These are phyloP conservation scores for Pseudocercospora fijiensis DNA, from an alignment of 2,329 filamentous ascomycete species.

Conservation along the genomic window DNA sequence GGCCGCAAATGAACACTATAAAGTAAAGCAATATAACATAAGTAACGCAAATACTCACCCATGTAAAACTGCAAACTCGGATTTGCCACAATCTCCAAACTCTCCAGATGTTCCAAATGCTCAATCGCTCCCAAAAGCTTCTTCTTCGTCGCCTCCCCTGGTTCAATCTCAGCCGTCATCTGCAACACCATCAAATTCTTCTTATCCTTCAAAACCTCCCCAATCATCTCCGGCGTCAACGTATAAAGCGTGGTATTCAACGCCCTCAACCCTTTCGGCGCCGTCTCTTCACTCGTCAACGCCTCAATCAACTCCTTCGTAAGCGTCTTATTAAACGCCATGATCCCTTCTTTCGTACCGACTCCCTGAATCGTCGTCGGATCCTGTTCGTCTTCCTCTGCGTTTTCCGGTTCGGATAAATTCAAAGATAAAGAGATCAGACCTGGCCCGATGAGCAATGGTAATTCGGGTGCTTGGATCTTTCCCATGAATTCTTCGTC, in stretches of 20 bases:
- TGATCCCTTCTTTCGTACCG: conserved; percentile 37
- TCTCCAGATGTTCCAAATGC: conserved; percentile 38
- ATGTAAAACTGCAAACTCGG: conserved; percentile 42
- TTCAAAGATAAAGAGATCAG: conserved; percentile 44
- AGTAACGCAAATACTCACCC: conserved; percentile 32
- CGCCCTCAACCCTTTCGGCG: conserved; percentile 38
- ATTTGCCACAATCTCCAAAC: conserved; percentile 43
- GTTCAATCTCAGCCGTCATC: conserved; percentile 41
- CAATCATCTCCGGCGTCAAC: conserved; percentile 39
- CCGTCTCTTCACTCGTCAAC: conserved; percentile 37
- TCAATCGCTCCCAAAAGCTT: conserved; percentile 37
- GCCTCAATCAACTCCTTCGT: conserved; percentile 34
- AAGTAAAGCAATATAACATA: not conserved
- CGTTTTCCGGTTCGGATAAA: conserved; percentile 38
- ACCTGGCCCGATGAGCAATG: conserved; percentile 39
- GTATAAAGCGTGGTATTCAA: conserved; percentile 47
- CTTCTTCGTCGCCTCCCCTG: conserved; percentile 39
- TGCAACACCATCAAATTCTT: conserved; percentile 43
- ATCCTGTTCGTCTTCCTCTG: conserved; percentile 37
- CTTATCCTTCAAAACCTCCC: conserved; percentile 39
- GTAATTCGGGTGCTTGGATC: conserved; percentile 42
- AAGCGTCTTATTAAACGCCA: conserved; percentile 40
- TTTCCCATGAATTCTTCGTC: conserved; percentile 45
- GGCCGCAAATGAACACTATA: not conserved
- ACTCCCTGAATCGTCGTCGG: conserved; percentile 34